Conservation (phyloP, 257 asterid species). For the Przewalskia tangutica region DNA sequence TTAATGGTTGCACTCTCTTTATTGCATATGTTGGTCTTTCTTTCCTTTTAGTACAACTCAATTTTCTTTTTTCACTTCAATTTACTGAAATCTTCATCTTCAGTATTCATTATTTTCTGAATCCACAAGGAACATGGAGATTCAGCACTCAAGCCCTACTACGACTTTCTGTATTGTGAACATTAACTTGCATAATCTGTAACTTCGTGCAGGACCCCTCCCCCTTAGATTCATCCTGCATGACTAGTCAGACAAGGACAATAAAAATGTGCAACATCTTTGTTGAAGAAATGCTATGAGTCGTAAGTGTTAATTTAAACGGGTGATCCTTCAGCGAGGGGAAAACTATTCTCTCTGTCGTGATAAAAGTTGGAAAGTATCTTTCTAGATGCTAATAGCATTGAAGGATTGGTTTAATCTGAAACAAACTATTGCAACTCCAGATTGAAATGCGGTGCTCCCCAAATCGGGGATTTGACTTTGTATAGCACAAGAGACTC, state of each 20-base stretch:
- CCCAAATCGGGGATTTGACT: neutral
- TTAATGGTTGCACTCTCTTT: neutral
- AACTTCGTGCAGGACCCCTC: neutral
- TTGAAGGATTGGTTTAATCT: slow-evolving; percentile 23
- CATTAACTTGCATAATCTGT: neutral
- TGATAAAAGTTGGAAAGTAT: neutral
- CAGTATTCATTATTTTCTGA: neutral
- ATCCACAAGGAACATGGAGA: neutral
- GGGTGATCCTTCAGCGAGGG: neutral
- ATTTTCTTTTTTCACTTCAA: neutral
- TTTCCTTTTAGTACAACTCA: neutral
- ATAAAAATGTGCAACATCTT: no score
- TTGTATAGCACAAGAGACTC: neutral
- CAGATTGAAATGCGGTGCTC: neutral
- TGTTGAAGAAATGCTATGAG: no score
- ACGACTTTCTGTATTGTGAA: neutral
- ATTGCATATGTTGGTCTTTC: neutral
- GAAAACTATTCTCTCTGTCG: neutral
- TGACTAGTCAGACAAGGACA: no score
- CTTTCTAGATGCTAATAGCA: neutral
- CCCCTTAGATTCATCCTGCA: neutral
- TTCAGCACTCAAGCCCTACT: neutral
- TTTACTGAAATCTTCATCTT: neutral
- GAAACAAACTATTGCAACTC: neutral
- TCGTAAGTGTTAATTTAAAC: neutral